Base-by-base conservation (phyloP, 2,329 filamentous ascomycete species). In the Sporothrix dimorphospora region DNA sequence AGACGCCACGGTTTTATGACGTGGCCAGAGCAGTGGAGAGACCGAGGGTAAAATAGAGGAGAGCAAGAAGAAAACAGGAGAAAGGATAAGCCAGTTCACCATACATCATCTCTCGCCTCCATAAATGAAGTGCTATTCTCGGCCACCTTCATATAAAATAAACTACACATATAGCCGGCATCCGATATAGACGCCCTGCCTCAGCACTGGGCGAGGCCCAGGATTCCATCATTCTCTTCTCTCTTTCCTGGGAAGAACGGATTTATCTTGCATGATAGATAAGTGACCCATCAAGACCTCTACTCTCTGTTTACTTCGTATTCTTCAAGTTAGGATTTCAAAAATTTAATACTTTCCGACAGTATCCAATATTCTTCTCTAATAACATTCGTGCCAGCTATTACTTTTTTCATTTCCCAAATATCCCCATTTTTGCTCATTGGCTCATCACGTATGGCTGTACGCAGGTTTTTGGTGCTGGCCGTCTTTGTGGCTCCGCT, bases 131-230 rank as follows among this genome's bases (percentile, higher is more conserved):
- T 51, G 40, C 7, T 67, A 34, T 34, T 49, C 27, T 67, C 38
- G 42, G 12, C 21, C 21, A 11, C 12, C 40, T 9, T 67, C 42
- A 67, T 67, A 67, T 67, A 67, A 67, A 49, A 67, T 67, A 67
- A 42, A 67, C 42, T 30, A 49, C 24, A 51, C 7, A 21, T 67
- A 67, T 67, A 67, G 45, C 63, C 63, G 59, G 45, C 27, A 34
- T 19, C 45, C 63, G 24, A 47, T 67, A 67, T 67, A 51, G 14
- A 45, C 30, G 34, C 24, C 11, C 5, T 24, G 21, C 49, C 42
- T 40, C 42, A 49, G 16, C 11, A 9, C 45, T 27, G 12, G 34
- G 21, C n/a, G 5, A 47, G 24, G 38, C 38, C 42, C 12, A 30
- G 8, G 3, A 30, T 27, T 34, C 45, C 14, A 47, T 67, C 38